Percentiles rank a stretch among this genome's conserved stretches.
phyloP scores from a whole-genome alignment of 352 stramenopile genomes.

The Elongisporangium prolatum region DNA sequence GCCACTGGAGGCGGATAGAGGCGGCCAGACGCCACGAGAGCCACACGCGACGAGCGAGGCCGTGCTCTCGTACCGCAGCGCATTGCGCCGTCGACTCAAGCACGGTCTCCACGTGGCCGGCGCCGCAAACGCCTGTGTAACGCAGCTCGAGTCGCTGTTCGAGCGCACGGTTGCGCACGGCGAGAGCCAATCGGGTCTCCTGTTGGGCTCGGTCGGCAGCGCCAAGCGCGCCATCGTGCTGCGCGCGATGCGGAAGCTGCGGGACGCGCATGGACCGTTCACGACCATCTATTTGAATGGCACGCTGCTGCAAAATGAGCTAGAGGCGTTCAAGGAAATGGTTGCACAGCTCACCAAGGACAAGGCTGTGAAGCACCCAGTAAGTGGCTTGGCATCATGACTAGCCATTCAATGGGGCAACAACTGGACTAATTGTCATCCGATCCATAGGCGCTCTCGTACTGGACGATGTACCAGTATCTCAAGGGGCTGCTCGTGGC shows the following conservation, averaged over 20 bases:
- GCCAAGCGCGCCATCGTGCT: slow-evolving; percentile 46
- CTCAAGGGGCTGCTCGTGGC: slow-evolving; percentile 57
- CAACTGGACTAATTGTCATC: background rate
- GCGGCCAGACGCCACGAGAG: background rate
- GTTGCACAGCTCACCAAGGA: slow-evolving; percentile 56
- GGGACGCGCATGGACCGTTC: slow-evolving; percentile 30
- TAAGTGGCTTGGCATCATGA: slow-evolving; percentile 10
- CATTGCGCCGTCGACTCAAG: slow-evolving; percentile 21
- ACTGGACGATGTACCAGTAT: slow-evolving; percentile 85
- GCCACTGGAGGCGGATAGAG: background rate
- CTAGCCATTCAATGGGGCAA: background rate
- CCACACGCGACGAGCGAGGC: slow-evolving; percentile 9
- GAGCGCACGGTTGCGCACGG: slow-evolving; percentile 62
- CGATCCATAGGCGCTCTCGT: slow-evolving; percentile 40
- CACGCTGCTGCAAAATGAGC: slow-evolving; percentile 74
- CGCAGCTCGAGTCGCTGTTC: slow-evolving; percentile 55
- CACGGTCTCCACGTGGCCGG: slow-evolving; percentile 6
- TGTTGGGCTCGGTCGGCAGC: slow-evolving; percentile 55
- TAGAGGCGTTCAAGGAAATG: slow-evolving; percentile 84
- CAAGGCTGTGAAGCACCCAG: slow-evolving; percentile 55
- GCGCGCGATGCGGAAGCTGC: slow-evolving; percentile 47
- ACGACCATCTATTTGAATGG: slow-evolving; percentile 73
- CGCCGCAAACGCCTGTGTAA: slow-evolving; percentile 1
- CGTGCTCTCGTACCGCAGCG: slow-evolving; percentile 16
- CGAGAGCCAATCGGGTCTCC: slow-evolving; percentile 75